Evolutionary conservation across 163 green algal genomes (phyloP).

Genomic region (Botryococcus braunii): DNA sequence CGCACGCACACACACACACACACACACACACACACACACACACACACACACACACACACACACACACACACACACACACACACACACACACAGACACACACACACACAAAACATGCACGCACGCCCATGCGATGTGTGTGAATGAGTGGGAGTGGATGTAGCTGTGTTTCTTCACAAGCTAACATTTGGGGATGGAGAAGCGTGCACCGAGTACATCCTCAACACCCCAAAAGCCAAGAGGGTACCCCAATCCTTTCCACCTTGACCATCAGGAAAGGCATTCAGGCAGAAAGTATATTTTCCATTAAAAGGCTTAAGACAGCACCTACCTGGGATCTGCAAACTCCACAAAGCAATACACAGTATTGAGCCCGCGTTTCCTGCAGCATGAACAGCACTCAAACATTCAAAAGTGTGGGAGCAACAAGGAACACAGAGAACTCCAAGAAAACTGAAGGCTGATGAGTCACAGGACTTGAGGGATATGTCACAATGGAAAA

Average conservation of each 20-base stretch:
- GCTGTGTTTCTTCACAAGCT: too few species aligned
- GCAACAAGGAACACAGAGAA: background rate
- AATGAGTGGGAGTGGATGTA: too few species aligned
- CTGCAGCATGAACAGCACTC: slow-evolving; percentile 9
- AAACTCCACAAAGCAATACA: slow-evolving; percentile 25
- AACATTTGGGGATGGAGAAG: too few species aligned
- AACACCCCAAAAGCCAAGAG: background rate
- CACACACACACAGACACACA: too few species aligned
- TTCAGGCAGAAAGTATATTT: background rate
- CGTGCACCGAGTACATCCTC: background rate
- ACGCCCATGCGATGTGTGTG: too few species aligned
- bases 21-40: too few species aligned
- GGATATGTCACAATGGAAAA: background rate
- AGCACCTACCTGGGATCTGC: slow-evolving; percentile 11
- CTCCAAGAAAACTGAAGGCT: background rate
- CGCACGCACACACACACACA: too few species aligned
- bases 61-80: too few species aligned
- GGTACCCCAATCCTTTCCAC: background rate
- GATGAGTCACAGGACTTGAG: background rate
- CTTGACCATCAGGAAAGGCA: background rate
- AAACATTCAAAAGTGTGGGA: too few species aligned
- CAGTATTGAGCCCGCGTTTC: slow-evolving; percentile 17
- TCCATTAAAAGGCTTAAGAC: background rate
- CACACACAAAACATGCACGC: too few species aligned
- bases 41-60: too few species aligned